Conservation (phyloP, 1,284 basidiomycete species). For the Volvariella volvacea region DNA sequence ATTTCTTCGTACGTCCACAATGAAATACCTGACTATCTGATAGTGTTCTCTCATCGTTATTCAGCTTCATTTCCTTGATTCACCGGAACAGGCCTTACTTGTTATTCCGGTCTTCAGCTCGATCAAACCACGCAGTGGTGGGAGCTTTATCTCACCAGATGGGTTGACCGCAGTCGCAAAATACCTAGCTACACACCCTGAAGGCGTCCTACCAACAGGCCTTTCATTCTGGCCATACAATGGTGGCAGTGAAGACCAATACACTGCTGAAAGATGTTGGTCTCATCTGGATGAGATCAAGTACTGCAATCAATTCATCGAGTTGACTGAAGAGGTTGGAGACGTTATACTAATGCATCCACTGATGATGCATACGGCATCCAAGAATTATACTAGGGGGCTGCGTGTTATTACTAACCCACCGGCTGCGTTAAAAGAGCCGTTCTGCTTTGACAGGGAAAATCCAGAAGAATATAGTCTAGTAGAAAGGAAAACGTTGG, state of each 20-base stretch:
- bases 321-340: constrained; percentile 50
- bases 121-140: constrained; percentile 45
- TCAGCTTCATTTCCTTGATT: constrained; percentile 54
- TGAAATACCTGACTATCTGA: background rate
- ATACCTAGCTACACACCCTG: constrained; percentile 49
- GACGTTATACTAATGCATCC: constrained; percentile 60
- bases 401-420: constrained; percentile 58
- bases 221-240: constrained; percentile 41
- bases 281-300: constrained; percentile 36
- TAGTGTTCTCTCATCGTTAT: constrained; percentile 1
- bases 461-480: constrained; percentile 44
- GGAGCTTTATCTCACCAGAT: constrained; percentile 50
- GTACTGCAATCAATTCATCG: constrained; percentile 41
- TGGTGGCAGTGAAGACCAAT: constrained; percentile 25
- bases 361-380: constrained; percentile 59
- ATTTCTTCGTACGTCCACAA: constrained; percentile 43
- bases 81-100: constrained; percentile 53
- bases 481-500: constrained; percentile 45
- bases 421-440: constrained; percentile 44
- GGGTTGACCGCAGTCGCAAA: constrained; percentile 43
- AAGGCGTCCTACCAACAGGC: constrained; percentile 42
- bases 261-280: constrained; percentile 17
- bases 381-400: constrained; percentile 46
- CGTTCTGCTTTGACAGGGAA: constrained; percentile 45
- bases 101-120: constrained; percentile 54